A percentile compares a stretch with the other conserved stretches of the same genome.
phyloP scores from a whole-genome alignment of 2,329 filamentous ascomycete genomes.

The Rutstroemia sp. region DNA sequence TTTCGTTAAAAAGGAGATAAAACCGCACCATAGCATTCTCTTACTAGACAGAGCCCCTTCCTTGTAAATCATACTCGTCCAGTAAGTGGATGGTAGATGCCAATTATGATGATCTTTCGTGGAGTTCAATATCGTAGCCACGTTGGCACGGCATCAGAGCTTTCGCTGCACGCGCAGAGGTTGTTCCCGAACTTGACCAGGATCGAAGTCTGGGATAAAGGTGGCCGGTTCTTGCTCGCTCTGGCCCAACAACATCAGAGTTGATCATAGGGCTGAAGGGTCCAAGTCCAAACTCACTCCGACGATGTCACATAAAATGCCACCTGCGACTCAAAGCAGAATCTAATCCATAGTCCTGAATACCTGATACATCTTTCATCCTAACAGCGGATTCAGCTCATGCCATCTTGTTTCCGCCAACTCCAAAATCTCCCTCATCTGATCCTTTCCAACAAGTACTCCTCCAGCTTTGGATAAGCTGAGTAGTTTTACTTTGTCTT shows the following conservation, averaged over 20 bases:
- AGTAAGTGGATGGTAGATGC: too few species aligned
- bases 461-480: constrained; percentile 82
- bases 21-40: too few species aligned
- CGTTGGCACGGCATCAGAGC: background rate
- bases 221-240: background rate
- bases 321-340: background rate
- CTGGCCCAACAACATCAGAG: background rate
- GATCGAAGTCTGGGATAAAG: background rate
- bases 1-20: too few species aligned
- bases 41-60: too few species aligned
- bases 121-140: background rate
- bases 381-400: constrained; percentile 32
- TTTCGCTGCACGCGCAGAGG: background rate
- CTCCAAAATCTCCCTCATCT: constrained; percentile 52
- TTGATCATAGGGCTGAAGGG: background rate
- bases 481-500: constrained; percentile 47
- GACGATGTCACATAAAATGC: background rate
- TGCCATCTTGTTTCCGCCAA: constrained; percentile 58
- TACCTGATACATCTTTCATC: constrained; percentile 12
- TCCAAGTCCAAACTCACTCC: background rate
- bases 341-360: background rate
- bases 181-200: background rate
- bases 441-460: constrained; percentile 54
- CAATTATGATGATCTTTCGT: background rate
- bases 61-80: too few species aligned